Evolutionary conservation across 78 protist genomes (phyloP), one percentile per base, ranked within the genome.

Genomic region (Chrysochromulina tobinii): DNA sequence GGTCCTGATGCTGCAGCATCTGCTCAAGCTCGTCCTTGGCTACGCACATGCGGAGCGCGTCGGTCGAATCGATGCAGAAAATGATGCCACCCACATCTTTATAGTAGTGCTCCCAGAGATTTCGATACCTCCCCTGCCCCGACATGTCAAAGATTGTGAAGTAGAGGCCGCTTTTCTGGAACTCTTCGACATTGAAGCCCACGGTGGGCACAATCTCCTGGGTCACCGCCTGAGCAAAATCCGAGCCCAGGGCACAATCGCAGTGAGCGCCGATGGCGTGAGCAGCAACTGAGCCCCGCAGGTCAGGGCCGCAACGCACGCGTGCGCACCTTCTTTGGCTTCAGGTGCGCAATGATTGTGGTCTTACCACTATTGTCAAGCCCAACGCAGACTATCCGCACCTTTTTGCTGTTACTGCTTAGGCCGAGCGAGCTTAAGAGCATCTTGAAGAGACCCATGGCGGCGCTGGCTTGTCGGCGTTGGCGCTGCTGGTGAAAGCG

Each of bases 61-160:
- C 97, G 38, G 94, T 54, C 18, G 94, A 53, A 88, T 97, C 98
- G 67, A 96, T 90, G 61, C 96, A 97, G 51, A 96, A 97, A n/a
- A 97, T 92, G 89, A 97, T 90, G 25, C 96, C 98, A 38, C 91
- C 73, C 17, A 87, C 61, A 11, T 85, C 93, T 77, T 91, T 61
- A 89, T 92, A 96, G 91, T 94, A 95, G 66, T 91, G 93, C 57
- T 84, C 94, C 99, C 99, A 97, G 18, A 97, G 93, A 20, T 23
- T 54, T 25, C 99, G 73, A 88, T 95, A 96, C 59, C 90, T 20
- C 55, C 94, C 94, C 50, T 87, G 91, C 5, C 98, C 98, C 3
- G 94, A 57, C 97, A 97, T 96, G 77, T 97, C 98, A 69, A 95
- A 94, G 23, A 95, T 95, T 0, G 97, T 96, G 92, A 97, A 94